Evolutionary conservation across 148 eudicot genomes (phyloP).

Genomic region (Amaranthus palmeri): DNA sequence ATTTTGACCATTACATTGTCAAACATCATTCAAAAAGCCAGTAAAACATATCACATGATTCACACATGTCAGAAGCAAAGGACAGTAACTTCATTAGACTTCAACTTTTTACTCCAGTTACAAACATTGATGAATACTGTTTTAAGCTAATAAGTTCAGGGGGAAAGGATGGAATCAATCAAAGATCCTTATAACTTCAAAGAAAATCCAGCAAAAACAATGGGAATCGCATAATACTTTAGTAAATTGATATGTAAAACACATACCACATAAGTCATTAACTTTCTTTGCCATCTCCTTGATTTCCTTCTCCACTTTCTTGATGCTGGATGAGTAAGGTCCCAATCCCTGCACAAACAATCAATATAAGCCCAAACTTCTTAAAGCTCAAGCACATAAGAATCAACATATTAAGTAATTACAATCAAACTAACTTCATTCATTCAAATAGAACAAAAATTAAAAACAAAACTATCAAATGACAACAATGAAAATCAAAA

Average conservation of each 20-base stretch:
- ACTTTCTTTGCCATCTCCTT: slow-evolving; percentile 87
- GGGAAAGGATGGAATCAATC: neutral
- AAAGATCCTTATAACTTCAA: neutral
- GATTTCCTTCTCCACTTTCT: slow-evolving; percentile 76
- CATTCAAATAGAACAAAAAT: neutral
- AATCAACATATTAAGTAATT: neutral
- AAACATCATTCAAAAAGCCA: neutral
- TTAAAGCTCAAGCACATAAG: neutral
- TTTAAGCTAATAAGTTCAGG: neutral
- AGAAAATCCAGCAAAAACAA: neutral
- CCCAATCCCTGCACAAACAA: slow-evolving; percentile 67
- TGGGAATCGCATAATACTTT: neutral
- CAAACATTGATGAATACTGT: neutral
- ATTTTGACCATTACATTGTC: too few species aligned
- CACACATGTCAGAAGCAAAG: neutral
- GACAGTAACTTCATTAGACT: neutral
- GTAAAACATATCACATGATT: neutral
- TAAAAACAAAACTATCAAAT: neutral
- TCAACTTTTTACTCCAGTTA: neutral
- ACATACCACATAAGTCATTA: slow-evolving; percentile 84
- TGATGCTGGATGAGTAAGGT: slow-evolving; percentile 74
- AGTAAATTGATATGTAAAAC: neutral
- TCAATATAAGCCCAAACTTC: neutral
- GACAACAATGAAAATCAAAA: neutral
- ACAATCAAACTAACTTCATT: neutral